A percentile compares a stretch with the other conserved stretches of the same genome.
These are phyloP conservation scores for Akanthomyces lecanii DNA, from an alignment of 2,329 filamentous ascomycete species.

Conservation along the genomic window DNA sequence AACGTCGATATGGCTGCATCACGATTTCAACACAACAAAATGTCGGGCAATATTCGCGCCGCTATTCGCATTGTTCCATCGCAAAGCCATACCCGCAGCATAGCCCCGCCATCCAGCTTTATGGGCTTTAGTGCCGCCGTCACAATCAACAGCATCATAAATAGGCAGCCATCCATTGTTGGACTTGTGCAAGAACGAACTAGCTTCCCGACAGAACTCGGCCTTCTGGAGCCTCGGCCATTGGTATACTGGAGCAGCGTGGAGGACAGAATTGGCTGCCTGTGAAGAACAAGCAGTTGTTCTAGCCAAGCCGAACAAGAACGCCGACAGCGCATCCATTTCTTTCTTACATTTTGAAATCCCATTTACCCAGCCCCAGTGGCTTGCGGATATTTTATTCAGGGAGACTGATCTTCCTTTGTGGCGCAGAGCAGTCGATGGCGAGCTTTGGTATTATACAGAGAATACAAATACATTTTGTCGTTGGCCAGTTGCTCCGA, in stretches of 20 bases:
- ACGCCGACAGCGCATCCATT: neutral
- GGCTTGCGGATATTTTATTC: neutral
- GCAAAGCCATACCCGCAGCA: constrained; percentile 11
- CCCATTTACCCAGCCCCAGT: neutral
- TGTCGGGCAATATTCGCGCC: constrained; percentile 2
- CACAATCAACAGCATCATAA: constrained; percentile 57
- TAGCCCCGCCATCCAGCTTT: constrained; percentile 33
- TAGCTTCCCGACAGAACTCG: constrained; percentile 49
- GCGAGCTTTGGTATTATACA: neutral
- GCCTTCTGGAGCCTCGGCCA: constrained; percentile 57
- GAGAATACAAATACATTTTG: neutral
- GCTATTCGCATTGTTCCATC: neutral
- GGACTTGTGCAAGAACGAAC: constrained; percentile 54
- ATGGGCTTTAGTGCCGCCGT: constrained; percentile 39
- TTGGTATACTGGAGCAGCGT: constrained; percentile 61
- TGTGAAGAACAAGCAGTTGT: constrained; percentile 18
- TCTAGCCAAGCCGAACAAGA: too few relatives aligned
- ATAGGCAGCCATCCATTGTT: constrained; percentile 54
- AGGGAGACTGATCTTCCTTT: neutral
- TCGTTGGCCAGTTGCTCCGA: neutral
- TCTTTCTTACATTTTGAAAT: neutral
- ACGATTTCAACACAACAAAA: constrained; percentile 3
- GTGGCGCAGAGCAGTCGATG: neutral
- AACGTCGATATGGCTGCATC: constrained; percentile 1
- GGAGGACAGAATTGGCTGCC: constrained; percentile 53